Evolutionary conservation across 495 filamentous ascomycete species (phyloP), one percentile per base, ranked within the genome.

Genomic region (Hypoxylon lenormandii): DNA sequence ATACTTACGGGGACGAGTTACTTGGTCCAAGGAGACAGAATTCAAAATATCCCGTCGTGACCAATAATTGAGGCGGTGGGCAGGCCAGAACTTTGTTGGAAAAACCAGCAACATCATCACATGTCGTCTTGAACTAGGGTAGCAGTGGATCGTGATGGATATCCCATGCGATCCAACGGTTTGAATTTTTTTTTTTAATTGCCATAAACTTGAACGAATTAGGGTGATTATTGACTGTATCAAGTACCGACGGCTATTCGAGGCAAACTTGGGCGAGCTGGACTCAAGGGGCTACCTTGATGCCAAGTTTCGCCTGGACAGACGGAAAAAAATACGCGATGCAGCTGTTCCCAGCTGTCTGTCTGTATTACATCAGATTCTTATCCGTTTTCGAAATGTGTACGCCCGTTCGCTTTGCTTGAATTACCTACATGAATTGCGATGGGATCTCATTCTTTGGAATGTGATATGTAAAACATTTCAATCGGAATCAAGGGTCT

Each of bases 141-240:
- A 63, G 26, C 65, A 63, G 68, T 71, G 68, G 68, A 66, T 71
- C 68, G 53, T 51, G 52, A 71, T 71, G 68, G 68, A 66, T 66
- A 62, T 63, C 38, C 23, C 60, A 71, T 71, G 68, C 58, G 62
- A 66, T 63, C 62, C 62, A 63, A 59, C 68, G 46, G 62, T 65
- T 37, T 70, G 61, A 65, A 45, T 42, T 70, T 65, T 60, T 64
- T 42, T 70, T 65, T 60, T 64, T 33, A 33, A 33, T 33, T 33
- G 30, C 30, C 33, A 49, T 57, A 48, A 61, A 62, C 57, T 49
- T 58, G 56, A 42, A 62, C 61, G 46, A 48, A 48, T 56, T 18
- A 51, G 49, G 66, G 10, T n/a, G 36, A 51, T 16, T 70, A 52
- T 61, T 40, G 60, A 61, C 56, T 50, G 55, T 60, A 64, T 61